Base-by-base conservation (phyloP, 129 eudicot genomes). In the Calendula officinalis region DNA sequence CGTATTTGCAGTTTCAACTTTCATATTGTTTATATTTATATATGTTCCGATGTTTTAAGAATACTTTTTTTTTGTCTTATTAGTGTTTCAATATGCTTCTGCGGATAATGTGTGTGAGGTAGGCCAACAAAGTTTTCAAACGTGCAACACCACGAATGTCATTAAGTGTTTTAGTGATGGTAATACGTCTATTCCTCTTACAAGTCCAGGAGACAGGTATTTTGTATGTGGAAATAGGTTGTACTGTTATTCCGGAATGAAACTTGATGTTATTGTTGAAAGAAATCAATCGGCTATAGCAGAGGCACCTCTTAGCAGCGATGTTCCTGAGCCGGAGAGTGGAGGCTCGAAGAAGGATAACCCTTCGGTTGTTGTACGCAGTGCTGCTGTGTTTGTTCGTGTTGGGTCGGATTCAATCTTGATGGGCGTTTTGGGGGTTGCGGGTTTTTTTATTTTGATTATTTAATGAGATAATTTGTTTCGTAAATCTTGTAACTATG, bases 21-120 rank as follows among this genome's bases (percentile, higher is more conserved):
- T 42, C 14, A 5, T 39, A 5, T 33, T 22, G 6, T 5, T 45
- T 9, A n/a, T 5, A 1, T 9, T 9, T 45, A 11, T 11, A 5
- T 45, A 45, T 3, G 0, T 56, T 13, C 13, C 8, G 37, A 5
- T 34, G 39, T 64, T 56, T 35, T 45, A 6, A 14, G 3, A 4
- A 7, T 17, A 2, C 60, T n/a, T 37, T 9, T 0, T 16, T 22
- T 40, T 37, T 41, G 11, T 39, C 7, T 32, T 16, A 37, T 1
- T 41, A 90, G 97, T 67, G 68, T 90, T 90, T 60, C 95, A 82
- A n/a, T 90, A 86, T 48, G 80, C 97, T 3, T 81, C 86, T 38
- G 57, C 77, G 1, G 81, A 90, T 10, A 79, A 75, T 7, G 78
- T 90, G 43, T 50, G 73, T 53, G 91, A 86, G 53, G 85, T 82